Evolutionary conservation across 1,284 basidiomycete species (phyloP).

Genomic region (Sphagnurus paluster): DNA sequence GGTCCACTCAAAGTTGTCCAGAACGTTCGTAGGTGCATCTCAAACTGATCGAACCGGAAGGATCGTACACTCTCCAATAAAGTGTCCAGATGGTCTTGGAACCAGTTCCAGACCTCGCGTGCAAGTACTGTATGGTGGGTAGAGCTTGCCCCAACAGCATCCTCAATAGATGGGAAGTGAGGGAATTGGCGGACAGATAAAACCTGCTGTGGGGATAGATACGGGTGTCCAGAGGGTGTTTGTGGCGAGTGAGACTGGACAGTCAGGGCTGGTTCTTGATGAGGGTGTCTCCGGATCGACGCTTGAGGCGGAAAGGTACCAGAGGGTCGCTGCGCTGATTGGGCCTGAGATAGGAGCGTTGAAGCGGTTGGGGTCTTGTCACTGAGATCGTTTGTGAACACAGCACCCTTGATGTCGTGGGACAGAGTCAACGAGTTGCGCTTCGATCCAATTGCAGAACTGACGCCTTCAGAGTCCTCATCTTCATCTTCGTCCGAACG

Average conservation of each 20-base stretch:
- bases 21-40: slow-evolving; percentile 80
- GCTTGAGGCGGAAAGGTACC: slow-evolving; percentile 66
- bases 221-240: slow-evolving; percentile 39
- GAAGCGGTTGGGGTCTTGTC: slow-evolving; percentile 84
- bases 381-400: slow-evolving; percentile 62
- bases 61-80: slow-evolving; percentile 74
- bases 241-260: slow-evolving; percentile 56
- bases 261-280: slow-evolving; percentile 49
- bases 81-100: slow-evolving; percentile 80
- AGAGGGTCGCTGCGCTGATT: slow-evolving; percentile 61
- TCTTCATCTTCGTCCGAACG: slow-evolving; percentile 82
- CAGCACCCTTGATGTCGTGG: slow-evolving; percentile 58
- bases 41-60: slow-evolving; percentile 85
- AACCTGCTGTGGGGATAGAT: slow-evolving; percentile 48
- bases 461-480: slow-evolving; percentile 74
- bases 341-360: slow-evolving; percentile 72
- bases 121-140: slow-evolving; percentile 75
- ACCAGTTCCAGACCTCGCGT: slow-evolving; percentile 84
- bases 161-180: slow-evolving; percentile 82
- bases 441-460: slow-evolving; percentile 65
- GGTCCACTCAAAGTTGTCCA: slow-evolving; percentile 73
- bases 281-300: slow-evolving; percentile 70
- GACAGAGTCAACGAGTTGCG: slow-evolving; percentile 70
- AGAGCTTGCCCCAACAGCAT: slow-evolving; percentile 73
- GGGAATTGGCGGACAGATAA: slow-evolving; percentile 75